phyloP scores from a whole-genome alignment of 176 grass and related monocot species.

The Avena atlantica region DNA sequence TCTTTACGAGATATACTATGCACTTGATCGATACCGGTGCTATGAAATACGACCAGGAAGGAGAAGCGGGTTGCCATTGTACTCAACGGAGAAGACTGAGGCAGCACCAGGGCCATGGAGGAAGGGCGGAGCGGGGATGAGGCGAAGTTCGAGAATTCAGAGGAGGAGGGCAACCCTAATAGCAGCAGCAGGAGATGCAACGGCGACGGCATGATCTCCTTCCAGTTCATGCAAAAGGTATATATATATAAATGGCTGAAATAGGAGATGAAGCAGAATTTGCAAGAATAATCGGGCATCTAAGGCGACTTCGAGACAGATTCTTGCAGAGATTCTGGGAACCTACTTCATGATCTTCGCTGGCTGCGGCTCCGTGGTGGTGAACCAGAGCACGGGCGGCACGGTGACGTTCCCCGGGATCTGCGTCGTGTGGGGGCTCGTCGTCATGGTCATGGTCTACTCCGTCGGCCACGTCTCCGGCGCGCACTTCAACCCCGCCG shows the following conservation, averaged over 20 bases:
- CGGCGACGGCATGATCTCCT: slow-evolving; percentile 36
- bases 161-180: neutral
- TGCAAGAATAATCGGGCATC: neutral
- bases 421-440: slow-evolving; percentile 86
- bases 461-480: slow-evolving; percentile 87
- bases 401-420: slow-evolving; percentile 79
- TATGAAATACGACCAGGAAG: neutral
- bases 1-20: neutral
- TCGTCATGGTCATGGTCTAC: slow-evolving; percentile 85
- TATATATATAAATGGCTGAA: neutral
- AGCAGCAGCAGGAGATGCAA: slow-evolving; percentile 8
- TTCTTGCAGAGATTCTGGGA: slow-evolving; percentile 71
- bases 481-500: slow-evolving; percentile 85
- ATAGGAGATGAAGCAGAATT: neutral
- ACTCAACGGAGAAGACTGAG: neutral
- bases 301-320: slow-evolving; percentile 1
- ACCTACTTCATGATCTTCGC: slow-evolving; percentile 95
- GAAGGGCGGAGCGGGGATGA: slow-evolving; percentile 36
- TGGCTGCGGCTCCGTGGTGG: slow-evolving; percentile 68
- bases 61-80: neutral
- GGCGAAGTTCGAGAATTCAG: slow-evolving; percentile 12
- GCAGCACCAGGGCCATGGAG: slow-evolving; percentile 32
- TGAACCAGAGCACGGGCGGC: slow-evolving; percentile 67
- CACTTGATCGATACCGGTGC: neutral
- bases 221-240: slow-evolving; percentile 64